These are phyloP conservation scores for Plasmodium knowlesi DNA, from an alignment of 169 alveolate genomes.

Conservation along the genomic window DNA sequence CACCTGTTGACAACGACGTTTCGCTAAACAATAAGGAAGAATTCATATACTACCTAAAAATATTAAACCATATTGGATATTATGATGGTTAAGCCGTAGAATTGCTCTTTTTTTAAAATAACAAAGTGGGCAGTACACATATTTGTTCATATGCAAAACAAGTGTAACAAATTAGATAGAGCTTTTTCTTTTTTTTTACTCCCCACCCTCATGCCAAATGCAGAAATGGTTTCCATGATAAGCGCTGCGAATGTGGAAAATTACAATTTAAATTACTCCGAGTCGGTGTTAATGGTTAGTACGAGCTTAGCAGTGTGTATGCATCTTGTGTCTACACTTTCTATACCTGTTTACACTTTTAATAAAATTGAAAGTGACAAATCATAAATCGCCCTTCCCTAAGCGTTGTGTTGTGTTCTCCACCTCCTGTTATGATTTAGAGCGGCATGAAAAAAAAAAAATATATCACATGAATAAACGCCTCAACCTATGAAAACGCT, in stretches of 20 bases:
- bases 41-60: constrained; percentile 60
- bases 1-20: constrained; percentile 21
- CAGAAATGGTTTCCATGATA: constrained; percentile 47
- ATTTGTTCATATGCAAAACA: background rate
- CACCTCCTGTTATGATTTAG: background rate
- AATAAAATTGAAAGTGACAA: background rate
- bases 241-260: constrained; percentile 31
- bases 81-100: constrained; percentile 61
- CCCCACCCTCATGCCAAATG: background rate
- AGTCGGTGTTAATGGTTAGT: constrained; percentile 53
- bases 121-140: background rate
- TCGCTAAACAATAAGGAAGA: constrained; percentile 41
- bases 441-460: background rate
- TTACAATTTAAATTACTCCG: constrained; percentile 56
- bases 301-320: background rate
- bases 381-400: background rate
- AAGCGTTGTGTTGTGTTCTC: background rate
- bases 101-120: background rate
- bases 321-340: background rate
- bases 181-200: background rate
- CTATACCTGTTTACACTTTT: background rate
- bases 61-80: constrained; percentile 66
- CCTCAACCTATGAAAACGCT: background rate
- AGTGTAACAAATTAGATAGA: background rate
- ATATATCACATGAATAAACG: background rate